Percentiles rank a stretch among this genome's conserved stretches.
These are phyloP conservation scores for Chaetomium olivaceum DNA, from an alignment of 2,329 filamentous ascomycete genomes.

Conservation along the genomic window DNA sequence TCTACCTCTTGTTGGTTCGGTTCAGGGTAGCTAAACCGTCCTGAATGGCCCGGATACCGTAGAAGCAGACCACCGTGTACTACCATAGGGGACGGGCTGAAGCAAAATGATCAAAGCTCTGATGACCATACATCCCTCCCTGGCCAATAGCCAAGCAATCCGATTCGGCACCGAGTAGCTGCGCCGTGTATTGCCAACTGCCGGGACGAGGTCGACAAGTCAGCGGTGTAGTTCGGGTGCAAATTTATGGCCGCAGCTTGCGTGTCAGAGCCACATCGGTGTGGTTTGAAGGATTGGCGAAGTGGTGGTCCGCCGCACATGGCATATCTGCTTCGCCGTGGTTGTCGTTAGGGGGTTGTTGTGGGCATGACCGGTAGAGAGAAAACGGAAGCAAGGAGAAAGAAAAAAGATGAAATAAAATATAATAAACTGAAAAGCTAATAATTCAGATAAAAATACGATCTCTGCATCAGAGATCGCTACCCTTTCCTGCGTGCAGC, in stretches of 20 bases:
- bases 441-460: background rate
- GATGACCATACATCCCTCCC: background rate
- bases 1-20: slow-evolving; percentile 8
- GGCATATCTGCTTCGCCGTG: slow-evolving; percentile 4
- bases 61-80: background rate
- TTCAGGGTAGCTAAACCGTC: background rate
- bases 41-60: background rate
- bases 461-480: background rate
- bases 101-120: background rate
- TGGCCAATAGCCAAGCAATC: background rate
- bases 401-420: background rate
- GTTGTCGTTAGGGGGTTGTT: background rate
- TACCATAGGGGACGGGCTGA: background rate
- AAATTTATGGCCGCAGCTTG: slow-evolving; percentile 3
- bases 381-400: background rate
- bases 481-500: background rate
- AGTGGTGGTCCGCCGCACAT: slow-evolving; percentile 12
- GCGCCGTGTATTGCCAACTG: background rate
- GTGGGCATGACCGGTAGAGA: background rate
- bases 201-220: background rate
- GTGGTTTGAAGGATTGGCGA: background rate
- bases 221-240: slow-evolving; percentile 2
- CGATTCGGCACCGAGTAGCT: background rate
- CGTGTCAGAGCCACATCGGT: background rate
- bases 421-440: background rate